phyloP scores from a whole-genome alignment of 75 land plant genomes.

The Selaginella moellendorffii region DNA sequence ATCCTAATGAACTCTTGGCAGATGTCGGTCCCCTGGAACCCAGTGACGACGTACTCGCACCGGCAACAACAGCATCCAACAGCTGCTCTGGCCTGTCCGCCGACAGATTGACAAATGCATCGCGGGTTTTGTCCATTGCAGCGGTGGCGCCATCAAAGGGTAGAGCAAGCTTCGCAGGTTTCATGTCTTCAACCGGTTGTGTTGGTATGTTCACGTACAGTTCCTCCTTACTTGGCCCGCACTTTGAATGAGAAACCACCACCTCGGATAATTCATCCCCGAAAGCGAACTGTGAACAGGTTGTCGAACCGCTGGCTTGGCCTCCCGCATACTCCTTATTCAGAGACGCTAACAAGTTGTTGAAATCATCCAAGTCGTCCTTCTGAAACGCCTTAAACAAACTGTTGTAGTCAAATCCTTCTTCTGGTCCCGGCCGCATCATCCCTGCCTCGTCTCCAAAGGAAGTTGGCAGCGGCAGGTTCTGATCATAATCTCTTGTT shows the following conservation, averaged over 20 bases:
- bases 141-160: neutral
- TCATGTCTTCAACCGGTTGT: neutral
- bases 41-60: neutral
- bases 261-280: neutral
- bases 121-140: neutral
- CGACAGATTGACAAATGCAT: neutral
- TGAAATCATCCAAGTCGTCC: neutral
- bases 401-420: neutral
- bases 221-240: neutral
- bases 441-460: neutral
- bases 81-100: neutral
- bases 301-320: neutral
- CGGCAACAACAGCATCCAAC: neutral
- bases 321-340: too few relatives aligned
- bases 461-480: too few relatives aligned
- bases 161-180: neutral
- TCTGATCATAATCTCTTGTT: too few relatives aligned
- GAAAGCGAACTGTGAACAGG: neutral
- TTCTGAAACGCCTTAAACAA: neutral
- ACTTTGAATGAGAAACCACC: neutral
- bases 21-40: too few relatives aligned
- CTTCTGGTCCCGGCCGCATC: too few relatives aligned
- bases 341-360: neutral
- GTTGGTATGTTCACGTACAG: neutral
- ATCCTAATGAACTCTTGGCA: neutral